Base-by-base conservation (phyloP, 352 stramenopile genomes). In the Thalassiosira livingstoniorum region DNA sequence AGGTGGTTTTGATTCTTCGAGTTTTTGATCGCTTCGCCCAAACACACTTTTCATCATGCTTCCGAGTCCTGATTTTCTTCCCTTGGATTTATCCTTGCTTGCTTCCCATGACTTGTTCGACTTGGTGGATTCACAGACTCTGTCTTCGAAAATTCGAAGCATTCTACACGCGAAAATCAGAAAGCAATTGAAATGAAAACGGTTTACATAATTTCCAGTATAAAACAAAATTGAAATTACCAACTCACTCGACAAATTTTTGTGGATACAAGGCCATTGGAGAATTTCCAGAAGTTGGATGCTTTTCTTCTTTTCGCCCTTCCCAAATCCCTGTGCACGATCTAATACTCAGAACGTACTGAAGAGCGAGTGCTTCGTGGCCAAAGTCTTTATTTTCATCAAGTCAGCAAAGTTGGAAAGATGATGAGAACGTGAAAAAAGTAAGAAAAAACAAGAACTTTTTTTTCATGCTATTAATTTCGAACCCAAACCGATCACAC, bases 341-440 rank as follows among this genome's bases (percentile, higher is more conserved):
- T 37, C 85, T 82, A 80, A 94, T 80, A 65, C 83, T 91, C 10
- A 87, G 37, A 2, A 92, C 42, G 67, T 94, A 93, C 23, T 78
- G 31, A 43, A 74, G 66, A 31, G 91, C 90, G 42, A 85, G 66
- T 21, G 84, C 68, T 45, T 82, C 70, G 37, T 86, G 67, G 10
- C 92, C 92, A 47, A 80, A 82, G 58, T 95, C n/a, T n/a, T n/a
- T n/a, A n/a, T n/a, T n/a, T n/a, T n/a, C n/a, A n/a, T n/a, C n/a
- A n/a, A n/a, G n/a, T n/a, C n/a, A n/a, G n/a, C n/a, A n/a, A n/a
- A n/a, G n/a, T n/a, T n/a, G n/a, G n/a, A n/a, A n/a, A n/a, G n/a
- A n/a, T n/a, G n/a, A n/a, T n/a, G n/a, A n/a, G n/a, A n/a, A n/a
- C n/a, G n/a, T n/a, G n/a, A n/a, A n/a, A n/a, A n/a, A n/a, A n/a